phyloP scores from a whole-genome alignment of 192 early-diverging fungal genomes.

The Mortierella antarctica region DNA sequence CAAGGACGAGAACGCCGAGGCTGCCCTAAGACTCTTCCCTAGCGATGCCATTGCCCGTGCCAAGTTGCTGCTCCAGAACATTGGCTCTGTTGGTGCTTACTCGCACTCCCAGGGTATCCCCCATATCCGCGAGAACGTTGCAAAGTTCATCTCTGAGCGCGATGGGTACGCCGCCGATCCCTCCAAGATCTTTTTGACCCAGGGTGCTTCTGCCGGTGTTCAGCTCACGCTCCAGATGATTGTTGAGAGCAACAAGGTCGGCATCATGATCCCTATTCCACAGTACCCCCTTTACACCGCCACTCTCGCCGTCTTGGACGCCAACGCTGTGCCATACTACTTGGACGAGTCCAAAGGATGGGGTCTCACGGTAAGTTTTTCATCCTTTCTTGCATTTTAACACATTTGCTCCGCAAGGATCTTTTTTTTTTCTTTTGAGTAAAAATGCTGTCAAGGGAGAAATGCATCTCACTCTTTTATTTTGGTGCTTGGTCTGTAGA shows the following conservation, averaged over 20 bases:
- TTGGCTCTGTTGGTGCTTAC: slow-evolving; percentile 89
- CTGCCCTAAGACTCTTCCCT: slow-evolving; percentile 75
- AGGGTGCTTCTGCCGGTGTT: slow-evolving; percentile 92
- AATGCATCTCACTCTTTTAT: background rate
- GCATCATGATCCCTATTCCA: slow-evolving; percentile 99
- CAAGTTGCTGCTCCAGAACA: slow-evolving; percentile 72
- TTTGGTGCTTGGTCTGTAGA: slow-evolving; percentile 23
- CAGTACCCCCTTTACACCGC: slow-evolving; percentile 99
- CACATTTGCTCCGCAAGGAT: no score
- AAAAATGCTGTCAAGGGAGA: no score
- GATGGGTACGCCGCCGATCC: slow-evolving; percentile 92
- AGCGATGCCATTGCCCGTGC: slow-evolving; percentile 89
- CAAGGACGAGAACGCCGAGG: slow-evolving; percentile 66
- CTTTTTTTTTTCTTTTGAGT: no score
- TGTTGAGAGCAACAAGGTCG: slow-evolving; percentile 79
- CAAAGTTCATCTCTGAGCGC: slow-evolving; percentile 87
- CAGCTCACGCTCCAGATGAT: slow-evolving; percentile 91
- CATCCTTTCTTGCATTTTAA: background rate
- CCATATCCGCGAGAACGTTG: slow-evolving; percentile 84
- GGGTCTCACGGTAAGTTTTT: slow-evolving; percentile 66
- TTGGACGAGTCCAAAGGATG: slow-evolving; percentile 88
- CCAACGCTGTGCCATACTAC: slow-evolving; percentile 90
- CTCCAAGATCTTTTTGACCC: slow-evolving; percentile 91
- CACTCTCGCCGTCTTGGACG: slow-evolving; percentile 86
- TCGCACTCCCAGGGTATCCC: slow-evolving; percentile 94